Evolutionary conservation across 768 basidiomycete species (phyloP), one percentile per base, ranked within the genome.

Genomic region (Solioccasus polychromus): DNA sequence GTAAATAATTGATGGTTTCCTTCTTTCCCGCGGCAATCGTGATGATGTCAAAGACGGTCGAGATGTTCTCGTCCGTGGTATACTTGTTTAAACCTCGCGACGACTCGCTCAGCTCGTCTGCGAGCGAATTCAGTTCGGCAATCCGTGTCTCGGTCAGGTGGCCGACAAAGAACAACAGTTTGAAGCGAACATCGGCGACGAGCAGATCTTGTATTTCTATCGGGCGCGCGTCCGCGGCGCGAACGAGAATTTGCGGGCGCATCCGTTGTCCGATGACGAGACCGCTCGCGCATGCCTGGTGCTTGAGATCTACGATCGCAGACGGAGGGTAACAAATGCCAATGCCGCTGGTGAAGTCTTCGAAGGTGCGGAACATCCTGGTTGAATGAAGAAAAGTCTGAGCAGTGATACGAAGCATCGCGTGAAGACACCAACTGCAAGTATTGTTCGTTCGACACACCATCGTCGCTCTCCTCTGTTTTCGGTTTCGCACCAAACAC

Each of bases 161-260:
- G 18, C 69, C 69, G 3, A 59, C 53, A 39, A 70, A 70, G 36
- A 65, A 18, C 15, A 71, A 36, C 9, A 70, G n/a, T 35, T 71
- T 66, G 55, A 68, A 73, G 8, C 70, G 58, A 5, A 50, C 53
- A 42, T 73, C 67, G 1, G 64, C 46, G 0, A 61, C 61, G 12
- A 71, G 53, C 35, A 70, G 37, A 39, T 72, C 71, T n/a, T 71
- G 71, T 18, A 74, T 48, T 28, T 74, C 66, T 14, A 60, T 42
- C 0, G 67, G 66, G 5, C 65, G 61, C 3, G 58, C 56, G 34
- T 72, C 68, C 1, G 67, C 65, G 6, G 64, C 59, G 4, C 66
- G 58, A 18, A 71, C 55, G 22, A 70, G 60, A 4, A 58, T 42
- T 14, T 66, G 62, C 0, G 70, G 65, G 4, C 55, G 54, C 53